A percentile compares a stretch with the other conserved stretches of the same genome.
Evolutionary conservation across 2,329 filamentous ascomycete species (phyloP).

Genomic region (Pezicula neosporulosa): DNA sequence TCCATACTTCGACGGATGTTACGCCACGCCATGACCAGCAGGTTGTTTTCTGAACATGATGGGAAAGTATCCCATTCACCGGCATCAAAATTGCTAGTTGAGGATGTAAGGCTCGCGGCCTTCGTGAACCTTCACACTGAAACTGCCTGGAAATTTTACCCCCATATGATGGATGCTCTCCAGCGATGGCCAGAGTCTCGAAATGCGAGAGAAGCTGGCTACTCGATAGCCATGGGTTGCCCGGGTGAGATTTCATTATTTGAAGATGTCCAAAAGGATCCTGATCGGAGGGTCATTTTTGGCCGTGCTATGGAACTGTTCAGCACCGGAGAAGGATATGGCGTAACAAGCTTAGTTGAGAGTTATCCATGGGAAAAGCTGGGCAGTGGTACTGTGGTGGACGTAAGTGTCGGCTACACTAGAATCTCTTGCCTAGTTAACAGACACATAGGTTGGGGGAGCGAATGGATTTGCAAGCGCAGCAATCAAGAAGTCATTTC

Average conservation of each 20-base stretch:
- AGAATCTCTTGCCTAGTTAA: too few relatives aligned
- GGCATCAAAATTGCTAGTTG: conserved; percentile 32
- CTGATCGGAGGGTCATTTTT: conserved; percentile 25
- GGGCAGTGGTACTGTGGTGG: conserved; percentile 20
- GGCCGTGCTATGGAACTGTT: conserved; percentile 29
- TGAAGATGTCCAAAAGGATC: conserved; percentile 26
- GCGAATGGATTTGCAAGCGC: conserved; percentile 9
- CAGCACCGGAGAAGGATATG: conserved; percentile 18
- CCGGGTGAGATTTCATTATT: conserved; percentile 19
- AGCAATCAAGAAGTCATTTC: conserved; percentile 11
- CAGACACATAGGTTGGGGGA: too few relatives aligned
- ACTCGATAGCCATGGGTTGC: conserved; percentile 25
- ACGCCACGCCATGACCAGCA: conserved; percentile 51
- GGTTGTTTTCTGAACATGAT: conserved; percentile 29
- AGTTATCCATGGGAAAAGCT: conserved; percentile 25
- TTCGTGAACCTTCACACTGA: conserved; percentile 30
- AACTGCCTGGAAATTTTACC: conserved; percentile 28
- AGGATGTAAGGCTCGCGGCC: conserved; percentile 24
- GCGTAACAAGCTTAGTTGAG: conserved; percentile 15
- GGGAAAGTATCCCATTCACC: conserved; percentile 8
- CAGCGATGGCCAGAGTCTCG: conserved; percentile 32
- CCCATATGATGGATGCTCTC: conserved; percentile 30
- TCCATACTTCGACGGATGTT: conserved; percentile 45
- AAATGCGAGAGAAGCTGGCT: conserved; percentile 31
- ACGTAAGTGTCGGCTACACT: conserved; percentile 6